Percentiles rank a stretch among this genome's conserved stretches.
These are phyloP conservation scores for Penicillium simplicissimum DNA, from an alignment of 495 filamentous ascomycete genomes.

Conservation along the genomic window DNA sequence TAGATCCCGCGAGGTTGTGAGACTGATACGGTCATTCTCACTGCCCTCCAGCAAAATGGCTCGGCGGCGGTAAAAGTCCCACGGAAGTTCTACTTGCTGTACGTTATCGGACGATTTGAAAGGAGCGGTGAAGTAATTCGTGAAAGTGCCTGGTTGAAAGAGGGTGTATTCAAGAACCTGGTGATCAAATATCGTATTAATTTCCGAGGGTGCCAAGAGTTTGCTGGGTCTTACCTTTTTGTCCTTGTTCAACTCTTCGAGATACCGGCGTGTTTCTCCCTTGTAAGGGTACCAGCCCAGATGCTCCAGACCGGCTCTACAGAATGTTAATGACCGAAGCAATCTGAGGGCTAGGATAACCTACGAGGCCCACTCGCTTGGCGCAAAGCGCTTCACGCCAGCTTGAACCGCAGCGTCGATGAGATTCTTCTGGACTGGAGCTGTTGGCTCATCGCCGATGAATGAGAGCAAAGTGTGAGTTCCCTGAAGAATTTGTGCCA, in stretches of 20 bases:
- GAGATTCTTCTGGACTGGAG: constrained; percentile 46
- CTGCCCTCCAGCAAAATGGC: constrained; percentile 50
- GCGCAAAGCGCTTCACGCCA: constrained; percentile 60
- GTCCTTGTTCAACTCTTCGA: constrained; percentile 52
- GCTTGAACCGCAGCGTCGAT: constrained; percentile 62
- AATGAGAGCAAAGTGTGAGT: constrained; percentile 60
- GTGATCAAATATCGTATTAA: constrained; percentile 6
- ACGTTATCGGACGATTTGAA: constrained; percentile 53
- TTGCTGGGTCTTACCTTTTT: constrained; percentile 37
- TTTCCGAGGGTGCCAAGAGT: not conserved
- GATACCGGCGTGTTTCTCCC: constrained; percentile 45
- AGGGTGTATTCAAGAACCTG: constrained; percentile 60
- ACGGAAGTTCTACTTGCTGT: constrained; percentile 33
- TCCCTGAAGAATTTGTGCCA: constrained; percentile 44
- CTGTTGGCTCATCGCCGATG: constrained; percentile 36
- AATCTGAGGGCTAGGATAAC: not conserved
- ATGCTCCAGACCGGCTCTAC: constrained; percentile 22
- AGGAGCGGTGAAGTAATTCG: constrained; percentile 54
- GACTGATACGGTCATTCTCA: constrained; percentile 43
- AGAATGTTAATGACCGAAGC: constrained; percentile 3
- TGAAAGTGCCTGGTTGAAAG: constrained; percentile 57
- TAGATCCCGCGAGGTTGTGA: constrained; percentile 50
- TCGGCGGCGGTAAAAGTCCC: constrained; percentile 52
- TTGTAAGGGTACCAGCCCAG: constrained; percentile 54
- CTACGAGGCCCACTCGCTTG: constrained; percentile 35